A percentile compares a stretch with the other conserved stretches of the same genome.
Evolutionary conservation across 2,329 filamentous ascomycete genomes (phyloP).

Genomic region (Cladosporium cucumerinum): DNA sequence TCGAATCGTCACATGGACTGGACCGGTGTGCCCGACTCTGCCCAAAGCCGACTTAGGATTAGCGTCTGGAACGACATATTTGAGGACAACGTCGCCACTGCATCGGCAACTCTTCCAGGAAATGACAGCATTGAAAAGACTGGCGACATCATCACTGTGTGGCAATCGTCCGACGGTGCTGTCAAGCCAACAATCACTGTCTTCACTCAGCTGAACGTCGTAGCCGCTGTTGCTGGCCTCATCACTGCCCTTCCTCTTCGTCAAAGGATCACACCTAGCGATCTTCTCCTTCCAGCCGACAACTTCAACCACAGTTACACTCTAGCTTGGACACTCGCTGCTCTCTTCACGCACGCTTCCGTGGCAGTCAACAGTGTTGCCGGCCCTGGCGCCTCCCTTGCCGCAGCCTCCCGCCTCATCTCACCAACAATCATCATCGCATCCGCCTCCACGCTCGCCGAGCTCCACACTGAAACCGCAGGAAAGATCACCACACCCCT

Average conservation of each 20-base stretch:
- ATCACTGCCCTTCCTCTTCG: constrained; percentile 70
- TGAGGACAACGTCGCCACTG: constrained; percentile 60
- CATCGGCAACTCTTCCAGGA: constrained; percentile 62
- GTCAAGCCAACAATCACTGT: constrained; percentile 63
- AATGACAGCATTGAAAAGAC: constrained; percentile 52
- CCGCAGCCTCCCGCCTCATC: constrained; percentile 68
- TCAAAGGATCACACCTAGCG: constrained; percentile 69
- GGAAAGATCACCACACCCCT: constrained; percentile 56
- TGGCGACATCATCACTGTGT: constrained; percentile 60
- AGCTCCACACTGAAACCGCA: constrained; percentile 62
- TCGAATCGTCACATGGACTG: constrained; percentile 92
- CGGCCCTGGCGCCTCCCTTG: constrained; percentile 66
- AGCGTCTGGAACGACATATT: constrained; percentile 92
- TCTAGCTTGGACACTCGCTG: constrained; percentile 73
- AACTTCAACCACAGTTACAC: constrained; percentile 76
- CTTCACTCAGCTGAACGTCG: constrained; percentile 80
- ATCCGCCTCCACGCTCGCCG: constrained; percentile 68
- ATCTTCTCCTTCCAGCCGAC: constrained; percentile 82
- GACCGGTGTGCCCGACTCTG: constrained; percentile 79
- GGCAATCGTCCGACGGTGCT: constrained; percentile 52
- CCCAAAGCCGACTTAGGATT: constrained; percentile 71
- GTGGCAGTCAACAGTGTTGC: constrained; percentile 87
- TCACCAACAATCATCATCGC: constrained; percentile 80
- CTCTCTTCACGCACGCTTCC: constrained; percentile 79
- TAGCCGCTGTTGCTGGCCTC: constrained; percentile 78